Percentiles rank a stretch among this genome's conserved stretches.
Evolutionary conservation across 768 basidiomycete genomes (phyloP).

Genomic region (Calocera cornea): DNA sequence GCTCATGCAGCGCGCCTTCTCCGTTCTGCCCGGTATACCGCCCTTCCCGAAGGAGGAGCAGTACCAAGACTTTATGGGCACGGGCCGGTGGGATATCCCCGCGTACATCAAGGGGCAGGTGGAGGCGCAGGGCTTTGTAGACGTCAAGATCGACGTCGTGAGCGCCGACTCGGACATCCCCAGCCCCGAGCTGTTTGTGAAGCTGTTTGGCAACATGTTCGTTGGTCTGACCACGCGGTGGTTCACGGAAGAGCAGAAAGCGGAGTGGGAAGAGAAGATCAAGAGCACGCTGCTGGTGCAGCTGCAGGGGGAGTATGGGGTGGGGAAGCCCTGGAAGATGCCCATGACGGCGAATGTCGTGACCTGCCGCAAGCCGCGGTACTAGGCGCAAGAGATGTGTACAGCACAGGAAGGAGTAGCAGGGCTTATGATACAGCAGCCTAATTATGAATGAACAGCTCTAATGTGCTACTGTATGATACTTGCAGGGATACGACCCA

Average conservation of each 20-base stretch:
- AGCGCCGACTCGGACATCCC: not conserved
- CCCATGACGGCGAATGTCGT: not conserved
- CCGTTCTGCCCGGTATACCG: not conserved
- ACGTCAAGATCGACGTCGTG: not conserved
- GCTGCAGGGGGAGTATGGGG: not conserved
- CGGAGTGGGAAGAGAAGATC: not conserved
- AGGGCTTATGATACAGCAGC: no score
- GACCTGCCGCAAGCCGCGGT: not conserved
- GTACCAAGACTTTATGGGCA: not conserved
- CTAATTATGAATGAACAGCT: no score
- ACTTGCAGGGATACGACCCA: no score
- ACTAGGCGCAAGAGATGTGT: no score
- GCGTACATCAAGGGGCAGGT: not conserved
- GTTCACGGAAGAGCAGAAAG: conserved; percentile 1
- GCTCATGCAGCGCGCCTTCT: not conserved
- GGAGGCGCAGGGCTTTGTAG: conserved; percentile 4
- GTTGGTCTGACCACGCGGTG: not conserved
- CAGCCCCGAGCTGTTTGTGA: not conserved
- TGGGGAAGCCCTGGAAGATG: not conserved
- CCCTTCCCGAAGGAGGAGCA: not conserved
- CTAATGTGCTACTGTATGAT: no score
- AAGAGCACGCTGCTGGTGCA: not conserved
- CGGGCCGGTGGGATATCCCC: not conserved
- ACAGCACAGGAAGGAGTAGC: no score
- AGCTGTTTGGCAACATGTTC: conserved; percentile 5